Conservation (phyloP, 2,329 filamentous ascomycete genomes). For the Aspergillus pseudoviridinutans region DNA sequence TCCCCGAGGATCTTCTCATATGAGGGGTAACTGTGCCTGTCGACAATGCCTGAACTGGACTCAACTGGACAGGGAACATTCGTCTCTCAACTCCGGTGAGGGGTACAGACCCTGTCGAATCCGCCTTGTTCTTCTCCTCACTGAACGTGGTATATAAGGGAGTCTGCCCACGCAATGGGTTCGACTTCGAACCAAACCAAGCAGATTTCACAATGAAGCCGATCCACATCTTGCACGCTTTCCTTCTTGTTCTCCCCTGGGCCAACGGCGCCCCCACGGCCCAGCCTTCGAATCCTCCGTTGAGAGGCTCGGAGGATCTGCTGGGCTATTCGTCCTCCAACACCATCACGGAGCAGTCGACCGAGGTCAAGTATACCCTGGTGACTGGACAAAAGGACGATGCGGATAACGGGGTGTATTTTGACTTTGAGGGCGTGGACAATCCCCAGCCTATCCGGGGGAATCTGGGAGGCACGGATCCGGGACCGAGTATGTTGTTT, state of each 20-base stretch:
- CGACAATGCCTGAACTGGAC: too few relatives aligned
- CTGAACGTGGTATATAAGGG: not conserved
- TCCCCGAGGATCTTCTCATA: not conserved
- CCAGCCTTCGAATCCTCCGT: conserved; percentile 19
- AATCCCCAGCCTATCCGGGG: conserved; percentile 57
- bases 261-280: conserved; percentile 18
- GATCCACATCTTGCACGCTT: not conserved
- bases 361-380: conserved; percentile 39
- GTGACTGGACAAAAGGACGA: conserved; percentile 51
- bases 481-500: conserved; percentile 44
- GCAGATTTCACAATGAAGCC: not conserved
- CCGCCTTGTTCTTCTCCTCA: not conserved
- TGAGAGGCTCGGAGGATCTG: conserved; percentile 28
- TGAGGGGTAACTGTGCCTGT: not conserved
- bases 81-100: not conserved
- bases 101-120: not conserved
- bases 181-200: not conserved
- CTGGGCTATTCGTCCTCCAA: conserved; percentile 40
- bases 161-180: not conserved
- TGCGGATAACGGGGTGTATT: conserved; percentile 48
- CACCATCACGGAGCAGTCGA: conserved; percentile 31
- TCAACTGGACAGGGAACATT: not conserved
- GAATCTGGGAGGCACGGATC: conserved; percentile 46
- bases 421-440: conserved; percentile 51
- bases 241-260: conserved; percentile 9